Conservation (phyloP, 2,329 filamentous ascomycete species). For the Monilinia fructicola region DNA sequence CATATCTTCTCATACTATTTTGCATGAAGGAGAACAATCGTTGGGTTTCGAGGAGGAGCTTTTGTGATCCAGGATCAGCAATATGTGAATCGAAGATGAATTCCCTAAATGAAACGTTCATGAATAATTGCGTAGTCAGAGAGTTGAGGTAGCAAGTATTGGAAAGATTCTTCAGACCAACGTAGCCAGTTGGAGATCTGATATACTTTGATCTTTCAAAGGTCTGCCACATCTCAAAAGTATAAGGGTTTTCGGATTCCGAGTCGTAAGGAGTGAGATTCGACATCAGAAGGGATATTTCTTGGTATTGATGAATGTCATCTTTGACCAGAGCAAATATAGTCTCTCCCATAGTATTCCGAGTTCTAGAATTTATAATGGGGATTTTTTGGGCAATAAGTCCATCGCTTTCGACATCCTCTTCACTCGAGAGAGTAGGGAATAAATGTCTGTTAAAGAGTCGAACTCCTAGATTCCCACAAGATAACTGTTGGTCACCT, state of each 20-base stretch:
- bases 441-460: slow-evolving; percentile 68
- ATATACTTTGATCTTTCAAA: slow-evolving; percentile 68
- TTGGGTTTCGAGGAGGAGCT: slow-evolving; percentile 74
- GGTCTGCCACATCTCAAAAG: slow-evolving; percentile 58
- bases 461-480: slow-evolving; percentile 46
- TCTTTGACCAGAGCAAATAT: slow-evolving; percentile 57
- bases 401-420: slow-evolving; percentile 34
- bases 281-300: slow-evolving; percentile 53
- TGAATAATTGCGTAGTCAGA: slow-evolving; percentile 89
- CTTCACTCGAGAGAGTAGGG: slow-evolving; percentile 49
- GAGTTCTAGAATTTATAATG: slow-evolving; percentile 54
- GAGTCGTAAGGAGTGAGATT: slow-evolving; percentile 52
- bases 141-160: slow-evolving; percentile 99
- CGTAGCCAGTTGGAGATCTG: slow-evolving; percentile 76
- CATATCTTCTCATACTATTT: slow-evolving; percentile 69
- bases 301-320: slow-evolving; percentile 49
- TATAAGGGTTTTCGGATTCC: slow-evolving; percentile 50
- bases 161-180: slow-evolving; percentile 87
- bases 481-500: slow-evolving; percentile 33
- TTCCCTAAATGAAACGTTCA: slow-evolving; percentile 83
- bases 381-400: slow-evolving; percentile 45
- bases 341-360: slow-evolving; percentile 60
- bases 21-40: slow-evolving; percentile 84
- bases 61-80: slow-evolving; percentile 58
- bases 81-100: slow-evolving; percentile 72